Conservation (phyloP, 2,329 filamentous ascomycete genomes). For the Xylaria hypoxylon region DNA sequence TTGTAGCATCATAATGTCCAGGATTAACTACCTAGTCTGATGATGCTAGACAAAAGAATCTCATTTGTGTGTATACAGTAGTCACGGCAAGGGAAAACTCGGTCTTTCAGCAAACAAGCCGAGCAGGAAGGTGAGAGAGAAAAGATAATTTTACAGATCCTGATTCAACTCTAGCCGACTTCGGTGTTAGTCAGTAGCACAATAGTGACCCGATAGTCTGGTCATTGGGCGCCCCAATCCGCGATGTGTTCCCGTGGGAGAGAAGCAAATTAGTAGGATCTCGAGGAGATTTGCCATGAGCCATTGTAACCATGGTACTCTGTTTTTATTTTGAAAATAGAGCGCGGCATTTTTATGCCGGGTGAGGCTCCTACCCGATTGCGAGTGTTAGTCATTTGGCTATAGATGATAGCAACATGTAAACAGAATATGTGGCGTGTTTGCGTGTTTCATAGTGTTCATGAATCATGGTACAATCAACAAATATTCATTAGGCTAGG, state of each 20-base stretch:
- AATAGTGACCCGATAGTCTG: slow-evolving; percentile 31
- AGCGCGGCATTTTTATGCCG: neutral
- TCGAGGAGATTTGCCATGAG: slow-evolving; percentile 11
- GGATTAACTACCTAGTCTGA: no score
- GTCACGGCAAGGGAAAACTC: neutral
- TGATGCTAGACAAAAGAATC: neutral
- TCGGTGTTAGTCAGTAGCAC: slow-evolving; percentile 13
- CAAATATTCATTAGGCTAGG: no score
- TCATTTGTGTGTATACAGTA: neutral
- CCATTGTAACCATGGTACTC: neutral
- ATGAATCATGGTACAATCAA: no score
- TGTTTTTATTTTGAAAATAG: neutral
- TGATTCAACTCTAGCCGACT: slow-evolving; percentile 7
- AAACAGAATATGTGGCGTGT: neutral
- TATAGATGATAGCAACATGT: no score
- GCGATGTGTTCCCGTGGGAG: slow-evolving; percentile 10
- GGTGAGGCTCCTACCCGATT: no score
- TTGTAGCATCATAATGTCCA: no score
- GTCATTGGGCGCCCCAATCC: slow-evolving; percentile 26
- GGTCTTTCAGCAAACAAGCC: slow-evolving; percentile 13
- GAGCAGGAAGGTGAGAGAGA: neutral
- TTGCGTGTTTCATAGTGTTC: slow-evolving; percentile 1
- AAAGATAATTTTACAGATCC: neutral
- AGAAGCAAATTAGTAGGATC: neutral
- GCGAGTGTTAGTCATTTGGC: no score